Base-by-base conservation (phyloP, 805 yeast species). In the Candida patagonica region DNA sequence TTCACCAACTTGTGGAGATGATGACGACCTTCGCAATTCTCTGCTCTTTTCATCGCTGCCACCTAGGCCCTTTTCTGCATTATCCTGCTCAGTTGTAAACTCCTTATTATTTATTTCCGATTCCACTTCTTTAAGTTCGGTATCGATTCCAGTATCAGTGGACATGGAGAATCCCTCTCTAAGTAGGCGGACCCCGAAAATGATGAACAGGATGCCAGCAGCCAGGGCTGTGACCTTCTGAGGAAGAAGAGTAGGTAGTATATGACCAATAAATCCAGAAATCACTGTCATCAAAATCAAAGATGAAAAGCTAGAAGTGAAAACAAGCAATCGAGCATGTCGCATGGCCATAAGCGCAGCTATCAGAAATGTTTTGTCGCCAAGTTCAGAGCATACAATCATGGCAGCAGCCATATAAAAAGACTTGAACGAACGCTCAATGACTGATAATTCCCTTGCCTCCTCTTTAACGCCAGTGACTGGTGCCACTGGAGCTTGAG, bases 331-430 rank as follows among this genome's bases (percentile, higher is more conserved):
- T 53, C 94, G 73, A 15, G 88, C 75, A 61, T 87, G 80, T 57
- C 85, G 83, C 97, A 92, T 92, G 23, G 97, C 95, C 96, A 92
- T 88, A 48, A 92, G 69, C 1, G 96, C 97, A 26, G 98, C 96
- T 52, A 92, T 86, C 49, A 92, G 71, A 57, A 92, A 92, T 0
- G 99, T 92, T 65, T 92, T 92, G 61, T 92, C 99, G 44, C 98
- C 98, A 43, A 92, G 80, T 61, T 92, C 99, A 22, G 95, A 83
- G n/a, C 87, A 83, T 24, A 84, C 65, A 55, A 92, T 92, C 98
- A 92, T 92, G 12, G 89, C 74, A 25, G 79, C 65, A 1, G 97
- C 75, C 79, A 89, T 76, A 43, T 83, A 52, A 50, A 92, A 80
- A 2, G 94, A 73, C 48, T 73, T 49, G 30, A 52, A 36, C 23